Conservation (phyloP, 2,329 filamentous ascomycete species). For the Plenodomus biglobosus region DNA sequence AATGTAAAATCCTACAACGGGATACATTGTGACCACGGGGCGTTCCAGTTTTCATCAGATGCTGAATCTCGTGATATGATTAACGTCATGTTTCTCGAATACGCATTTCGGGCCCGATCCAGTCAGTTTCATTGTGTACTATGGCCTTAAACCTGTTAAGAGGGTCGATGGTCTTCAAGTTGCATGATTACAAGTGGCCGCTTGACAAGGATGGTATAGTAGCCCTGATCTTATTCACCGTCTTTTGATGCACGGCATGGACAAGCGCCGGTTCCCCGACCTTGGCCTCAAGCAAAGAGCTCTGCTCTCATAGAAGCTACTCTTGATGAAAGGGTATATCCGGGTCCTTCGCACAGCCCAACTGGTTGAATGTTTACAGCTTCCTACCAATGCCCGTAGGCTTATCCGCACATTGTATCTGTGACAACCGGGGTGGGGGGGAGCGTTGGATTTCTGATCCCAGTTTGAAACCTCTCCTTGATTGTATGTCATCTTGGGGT, state of each 20-base stretch:
- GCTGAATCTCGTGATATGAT: background rate
- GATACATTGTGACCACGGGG: background rate
- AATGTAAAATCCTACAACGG: background rate
- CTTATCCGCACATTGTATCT: conserved; percentile 3
- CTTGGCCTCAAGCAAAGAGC: conserved; percentile 8
- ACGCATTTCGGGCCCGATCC: background rate
- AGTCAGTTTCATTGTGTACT: background rate
- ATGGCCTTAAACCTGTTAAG: conserved; percentile 2
- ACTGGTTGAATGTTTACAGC: conserved; percentile 8
- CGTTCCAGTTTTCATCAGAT: background rate
- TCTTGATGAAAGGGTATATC: conserved; percentile 1
- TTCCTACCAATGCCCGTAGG: conserved; percentile 23
- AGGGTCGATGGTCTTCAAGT: conserved; percentile 9
- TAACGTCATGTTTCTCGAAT: background rate
- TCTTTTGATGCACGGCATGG: conserved; percentile 12
- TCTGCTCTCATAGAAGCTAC: conserved; percentile 1
- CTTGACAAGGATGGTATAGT: conserved; percentile 2
- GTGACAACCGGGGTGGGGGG: conserved; percentile 3
- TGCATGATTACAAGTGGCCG: conserved; percentile 2
- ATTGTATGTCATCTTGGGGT: conserved; percentile 2
- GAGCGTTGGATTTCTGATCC: background rate
- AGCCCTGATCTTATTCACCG: conserved; percentile 3
- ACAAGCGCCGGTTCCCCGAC: conserved; percentile 20
- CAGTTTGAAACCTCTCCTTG: background rate
- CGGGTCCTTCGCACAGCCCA: conserved; percentile 24